Evolutionary conservation across 2,329 filamentous ascomycete species (phyloP).

Genomic region (Penicillium vulpinum): DNA sequence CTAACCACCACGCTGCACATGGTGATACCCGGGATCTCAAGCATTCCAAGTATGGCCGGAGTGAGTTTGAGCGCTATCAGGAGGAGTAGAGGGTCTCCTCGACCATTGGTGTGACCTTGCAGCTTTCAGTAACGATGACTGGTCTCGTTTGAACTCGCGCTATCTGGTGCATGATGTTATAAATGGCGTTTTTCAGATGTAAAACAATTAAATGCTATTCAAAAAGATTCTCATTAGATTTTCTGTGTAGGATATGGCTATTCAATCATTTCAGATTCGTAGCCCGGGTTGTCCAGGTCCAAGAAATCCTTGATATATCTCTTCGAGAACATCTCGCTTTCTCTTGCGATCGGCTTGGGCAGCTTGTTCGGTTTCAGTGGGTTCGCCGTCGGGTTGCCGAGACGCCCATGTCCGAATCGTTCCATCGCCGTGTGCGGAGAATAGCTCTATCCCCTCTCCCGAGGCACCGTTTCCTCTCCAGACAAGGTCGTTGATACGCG

Average conservation of each 20-base stretch:
- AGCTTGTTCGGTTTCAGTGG: constrained; percentile 49
- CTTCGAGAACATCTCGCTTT: constrained; percentile 76
- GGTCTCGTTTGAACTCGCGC: background rate
- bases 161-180: constrained; percentile 4
- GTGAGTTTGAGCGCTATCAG: constrained; percentile 38
- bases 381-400: constrained; percentile 51
- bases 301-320: constrained; percentile 76
- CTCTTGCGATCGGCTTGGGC: constrained; percentile 56
- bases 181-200: background rate
- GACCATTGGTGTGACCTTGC: background rate
- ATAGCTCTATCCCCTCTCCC: constrained; percentile 65
- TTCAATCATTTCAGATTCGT: background rate
- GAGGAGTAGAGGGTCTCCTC: background rate
- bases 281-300: constrained; percentile 27
- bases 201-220: background rate
- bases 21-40: constrained; percentile 42
- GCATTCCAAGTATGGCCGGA: constrained; percentile 40
- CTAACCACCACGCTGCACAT: constrained; percentile 39
- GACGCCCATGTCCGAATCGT: constrained; percentile 79
- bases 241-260: background rate
- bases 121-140: background rate
- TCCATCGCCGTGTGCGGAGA: constrained; percentile 81
- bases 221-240: background rate
- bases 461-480: constrained; percentile 68
- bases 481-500: constrained; percentile 70